Base-by-base conservation (phyloP, 768 basidiomycete species). In the Russula sp. region DNA sequence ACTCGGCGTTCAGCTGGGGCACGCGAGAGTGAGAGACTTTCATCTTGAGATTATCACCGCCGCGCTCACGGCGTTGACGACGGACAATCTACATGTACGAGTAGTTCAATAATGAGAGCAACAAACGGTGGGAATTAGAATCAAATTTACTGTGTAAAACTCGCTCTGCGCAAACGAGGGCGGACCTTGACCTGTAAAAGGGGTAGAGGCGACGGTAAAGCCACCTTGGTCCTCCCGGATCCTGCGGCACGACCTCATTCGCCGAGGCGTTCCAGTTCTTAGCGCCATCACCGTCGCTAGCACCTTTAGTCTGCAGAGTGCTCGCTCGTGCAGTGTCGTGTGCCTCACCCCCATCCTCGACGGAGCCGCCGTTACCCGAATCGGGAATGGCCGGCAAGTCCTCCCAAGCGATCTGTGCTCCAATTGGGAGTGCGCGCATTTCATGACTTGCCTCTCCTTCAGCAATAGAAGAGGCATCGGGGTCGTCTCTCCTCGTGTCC, bases 161-260 rank as follows among this genome's bases (percentile, higher is more conserved):
- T 65, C 64, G 64, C 64, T 65, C 59, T 65, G 64, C 1, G 64
- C 64, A 24, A 65, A 65, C 24, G 64, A 65, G 14, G 64, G 64
- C 13, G 38, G 54, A 18, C n/a, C 11, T 22, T n/a, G 48, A 56
- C 34, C 44, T 34, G 24, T 6, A 36, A 51, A 5, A 40, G 34
- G 26, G 26, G 13, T 36, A 28, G 13, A 1, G 10, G 7, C 20
- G 20, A 3, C 20, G 8, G 18, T 20, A n/a, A 2, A 2, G 38
- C 14, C 38, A 1, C n/a, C 60, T 14, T 16, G 38, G 38, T 32
- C 42, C 24, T 46, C 44, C 44, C n/a, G 10, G n/a, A 46, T n/a
- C 51, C 30, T 9, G 52, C 8, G 28, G 22, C 38, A 26, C 20
- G 30, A 13, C 36, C 7, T 10, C n/a, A 46, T 11, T 8, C 42